Percentiles rank a stretch among this genome's conserved stretches.
These are phyloP conservation scores for Ulota crispa DNA, from an alignment of 225 moss, liverwort and hornwort genomes.

Conservation along the genomic window DNA sequence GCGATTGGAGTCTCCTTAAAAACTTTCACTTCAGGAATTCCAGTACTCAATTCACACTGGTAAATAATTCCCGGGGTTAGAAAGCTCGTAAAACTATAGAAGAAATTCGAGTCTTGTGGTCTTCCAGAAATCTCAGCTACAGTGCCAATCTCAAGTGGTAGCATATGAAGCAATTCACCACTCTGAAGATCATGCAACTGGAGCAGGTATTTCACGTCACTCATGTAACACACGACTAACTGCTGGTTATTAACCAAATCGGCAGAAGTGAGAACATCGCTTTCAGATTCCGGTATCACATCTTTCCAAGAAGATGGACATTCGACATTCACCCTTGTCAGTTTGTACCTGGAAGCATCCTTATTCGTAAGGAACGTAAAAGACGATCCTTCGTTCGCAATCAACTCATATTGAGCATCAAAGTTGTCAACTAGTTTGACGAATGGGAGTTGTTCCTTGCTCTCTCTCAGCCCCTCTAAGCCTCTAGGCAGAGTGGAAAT, in stretches of 20 bases:
- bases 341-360: slow-evolving; percentile 70
- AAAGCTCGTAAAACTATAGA: slow-evolving; percentile 76
- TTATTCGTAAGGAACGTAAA: slow-evolving; percentile 82
- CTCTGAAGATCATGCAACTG: slow-evolving; percentile 66
- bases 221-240: slow-evolving; percentile 75
- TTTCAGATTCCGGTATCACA: slow-evolving; percentile 64
- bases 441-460: slow-evolving; percentile 56
- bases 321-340: slow-evolving; percentile 61
- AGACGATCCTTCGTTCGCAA: slow-evolving; percentile 65
- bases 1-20: slow-evolving; percentile 57
- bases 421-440: slow-evolving; percentile 73
- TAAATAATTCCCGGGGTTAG: slow-evolving; percentile 75
- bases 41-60: slow-evolving; percentile 51
- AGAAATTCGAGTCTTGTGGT: slow-evolving; percentile 53
- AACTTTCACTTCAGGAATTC: slow-evolving; percentile 47
- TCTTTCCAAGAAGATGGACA: slow-evolving; percentile 66
- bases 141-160: slow-evolving; percentile 81
- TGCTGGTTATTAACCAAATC: slow-evolving; percentile 58
- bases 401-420: slow-evolving; percentile 65
- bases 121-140: slow-evolving; percentile 65
- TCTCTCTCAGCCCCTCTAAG: slow-evolving; percentile 47
- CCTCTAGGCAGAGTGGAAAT: slow-evolving; percentile 56
- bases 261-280: slow-evolving; percentile 72
- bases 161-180: slow-evolving; percentile 48
- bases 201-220: slow-evolving; percentile 81